Percentiles rank a stretch among this genome's conserved stretches.
phyloP scores from a whole-genome alignment of 805 yeast species.

The Starmerella davenportii region DNA sequence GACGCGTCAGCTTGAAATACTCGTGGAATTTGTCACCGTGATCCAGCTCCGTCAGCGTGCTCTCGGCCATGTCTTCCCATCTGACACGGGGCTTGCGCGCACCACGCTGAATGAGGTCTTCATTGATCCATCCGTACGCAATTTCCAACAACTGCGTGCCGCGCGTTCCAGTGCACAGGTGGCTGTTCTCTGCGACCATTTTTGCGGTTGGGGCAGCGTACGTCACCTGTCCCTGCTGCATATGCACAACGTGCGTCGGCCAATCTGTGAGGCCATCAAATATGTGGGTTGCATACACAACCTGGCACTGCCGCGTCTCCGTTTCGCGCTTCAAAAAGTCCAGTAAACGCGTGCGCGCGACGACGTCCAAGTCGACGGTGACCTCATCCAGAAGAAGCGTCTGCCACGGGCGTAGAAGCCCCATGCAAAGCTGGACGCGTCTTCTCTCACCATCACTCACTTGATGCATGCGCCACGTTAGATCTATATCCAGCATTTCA shows the following conservation, averaged over 20 bases:
- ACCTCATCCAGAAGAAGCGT: conserved; percentile 83
- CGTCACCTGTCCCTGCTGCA: conserved; percentile 45
- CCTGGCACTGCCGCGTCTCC: conserved; percentile 45
- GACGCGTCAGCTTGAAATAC: conserved; percentile 20
- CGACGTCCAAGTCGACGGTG: conserved; percentile 87
- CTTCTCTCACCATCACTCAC: conserved; percentile 92
- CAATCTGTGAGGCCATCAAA: conserved; percentile 86
- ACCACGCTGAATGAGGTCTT: conserved; percentile 34
- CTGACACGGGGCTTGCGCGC: conserved; percentile 20
- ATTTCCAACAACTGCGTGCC: conserved; percentile 22
- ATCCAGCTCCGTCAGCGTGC: conserved; percentile 15
- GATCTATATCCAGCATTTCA: conserved; percentile 65
- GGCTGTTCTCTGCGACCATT: conserved; percentile 14
- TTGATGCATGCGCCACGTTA: conserved; percentile 79
- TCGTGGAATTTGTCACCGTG: conserved; percentile 17
- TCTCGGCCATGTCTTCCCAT: conserved; percentile 37
- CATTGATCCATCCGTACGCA: conserved; percentile 23
- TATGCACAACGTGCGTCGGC: conserved; percentile 72
- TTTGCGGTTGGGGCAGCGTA: conserved; percentile 12
- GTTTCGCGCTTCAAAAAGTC: conserved; percentile 63
- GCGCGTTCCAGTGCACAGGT: conserved; percentile 9
- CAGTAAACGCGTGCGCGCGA: conserved; percentile 62
- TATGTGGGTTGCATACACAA: conserved; percentile 86
- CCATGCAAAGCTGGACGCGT: conserved; percentile 87
- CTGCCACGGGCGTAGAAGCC: conserved; percentile 78